Conservation (phyloP, 2,329 filamentous ascomycete species). For the Pseudogymnoascus sp. region DNA sequence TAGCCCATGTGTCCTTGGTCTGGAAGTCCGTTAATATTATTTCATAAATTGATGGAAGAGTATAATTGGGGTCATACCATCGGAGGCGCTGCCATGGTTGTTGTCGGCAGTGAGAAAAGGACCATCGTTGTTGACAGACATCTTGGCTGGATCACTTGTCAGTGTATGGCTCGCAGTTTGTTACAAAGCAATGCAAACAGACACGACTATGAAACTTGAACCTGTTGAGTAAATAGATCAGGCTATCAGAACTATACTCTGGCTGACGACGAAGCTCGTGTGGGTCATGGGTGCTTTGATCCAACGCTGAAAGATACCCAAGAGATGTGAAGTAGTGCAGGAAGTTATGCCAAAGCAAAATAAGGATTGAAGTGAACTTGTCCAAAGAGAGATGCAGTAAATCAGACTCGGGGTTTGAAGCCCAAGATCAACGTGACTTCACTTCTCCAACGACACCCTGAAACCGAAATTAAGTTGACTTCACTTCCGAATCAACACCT, state of each 20-base stretch:
- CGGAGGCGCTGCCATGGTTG: constrained; percentile 12
- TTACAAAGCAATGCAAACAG: not conserved
- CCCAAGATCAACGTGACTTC: not conserved
- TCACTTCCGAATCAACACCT: not conserved
- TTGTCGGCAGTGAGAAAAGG: not conserved
- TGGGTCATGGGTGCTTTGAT: not conserved
- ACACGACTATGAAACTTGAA: not conserved
- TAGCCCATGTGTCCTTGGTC: not conserved
- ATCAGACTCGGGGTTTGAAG: not conserved
- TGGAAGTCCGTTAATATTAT: not conserved
- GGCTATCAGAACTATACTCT: not conserved
- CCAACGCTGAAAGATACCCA: not conserved
- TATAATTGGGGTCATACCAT: constrained; percentile 17
- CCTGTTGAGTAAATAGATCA: not conserved
- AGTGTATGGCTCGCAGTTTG: not conserved
- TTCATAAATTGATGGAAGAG: not conserved
- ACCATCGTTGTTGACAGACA: constrained; percentile 14
- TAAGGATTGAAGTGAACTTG: not conserved
- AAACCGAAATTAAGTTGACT: not conserved
- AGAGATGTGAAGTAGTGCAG: not conserved
- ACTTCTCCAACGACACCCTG: not conserved
- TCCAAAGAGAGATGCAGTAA: not conserved
- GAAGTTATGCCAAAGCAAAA: not conserved
- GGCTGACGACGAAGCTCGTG: too few relatives aligned
- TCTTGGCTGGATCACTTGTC: not conserved